Evolutionary conservation across 2,329 filamentous ascomycete genomes (phyloP), one percentile per base, ranked within the genome.

Genomic region (Verticillium albo-atrum): DNA sequence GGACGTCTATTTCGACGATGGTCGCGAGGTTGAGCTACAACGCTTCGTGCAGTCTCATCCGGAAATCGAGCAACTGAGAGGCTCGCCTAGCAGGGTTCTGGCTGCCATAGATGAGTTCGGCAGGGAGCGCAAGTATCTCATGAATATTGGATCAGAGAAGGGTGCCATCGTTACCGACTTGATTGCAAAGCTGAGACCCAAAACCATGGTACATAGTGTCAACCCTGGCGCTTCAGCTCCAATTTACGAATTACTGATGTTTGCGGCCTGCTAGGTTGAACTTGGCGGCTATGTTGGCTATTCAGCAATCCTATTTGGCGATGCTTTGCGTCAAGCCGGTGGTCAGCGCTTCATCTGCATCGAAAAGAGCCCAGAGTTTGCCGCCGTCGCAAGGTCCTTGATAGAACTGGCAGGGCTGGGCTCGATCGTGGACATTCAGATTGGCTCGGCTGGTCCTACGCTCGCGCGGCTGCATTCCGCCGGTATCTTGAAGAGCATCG

Each of bases 281-380:
- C 80, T 95, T 0, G 91, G 91, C 54, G 89, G 89, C 55, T 95
- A 94, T 72, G 82, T 92, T 23, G 91, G 91, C 50, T 95, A 95
- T 77, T 94, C 90, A 0, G 87, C 88, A 61, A 86, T 95, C 61
- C 79, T 92, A 1, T 94, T 93, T 68, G 89, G 84, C 52, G 80
- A 85, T 35, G 87, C 88, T 1, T 76, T 91, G 17, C 82, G 83
- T 60, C 79, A 81, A 55, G 82, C 81, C 3, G 89, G 88, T 12
- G 89, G 89, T 3, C 79, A 81, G 64, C 76, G 78, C 26, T 93
- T 92, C 74, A 87, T 83, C 70, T 90, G 86, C 66, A 76, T 95
- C 5, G 91, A 95, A 70, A 78, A 85, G 66, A 90, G 89, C 66
- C 86, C 89, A 1, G 87, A 89, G 63, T 94, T 91, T 66, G 90